Conservation (phyloP, 345 rosid species). For the Lepidium didymum region DNA sequence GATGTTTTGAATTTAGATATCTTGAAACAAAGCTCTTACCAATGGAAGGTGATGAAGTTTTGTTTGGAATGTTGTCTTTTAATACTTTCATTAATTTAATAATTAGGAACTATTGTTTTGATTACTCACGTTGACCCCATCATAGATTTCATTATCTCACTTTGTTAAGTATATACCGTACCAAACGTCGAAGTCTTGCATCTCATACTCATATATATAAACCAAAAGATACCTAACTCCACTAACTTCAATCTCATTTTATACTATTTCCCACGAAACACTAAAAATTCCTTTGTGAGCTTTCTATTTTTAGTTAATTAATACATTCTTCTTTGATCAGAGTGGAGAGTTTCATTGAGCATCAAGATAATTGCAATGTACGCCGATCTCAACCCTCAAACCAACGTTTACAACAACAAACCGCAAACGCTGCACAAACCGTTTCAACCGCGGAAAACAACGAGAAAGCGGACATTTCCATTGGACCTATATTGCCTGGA, state of each 20-base stretch:
- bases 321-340: conserved; percentile 31
- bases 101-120: conserved; percentile 6
- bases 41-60: conserved; percentile 14
- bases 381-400: conserved; percentile 43
- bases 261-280: not conserved
- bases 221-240: conserved; percentile 28
- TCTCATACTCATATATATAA: no score
- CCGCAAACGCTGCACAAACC: conserved; percentile 21
- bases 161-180: conserved; percentile 23
- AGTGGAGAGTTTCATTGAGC: conserved; percentile 98
- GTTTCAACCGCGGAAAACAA: conserved; percentile 46
- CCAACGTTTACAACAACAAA: conserved; percentile 33
- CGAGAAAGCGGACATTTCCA: conserved; percentile 41
- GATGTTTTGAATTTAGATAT: conserved; percentile 18
- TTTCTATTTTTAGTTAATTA: not conserved
- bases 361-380: conserved; percentile 82
- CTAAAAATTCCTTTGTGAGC: conserved; percentile 14
- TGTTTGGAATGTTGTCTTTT: conserved; percentile 9
- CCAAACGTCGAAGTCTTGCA: conserved; percentile 20
- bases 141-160: conserved; percentile 3
- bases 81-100: not conserved
- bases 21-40: no score
- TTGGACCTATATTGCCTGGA: conserved; percentile 32
- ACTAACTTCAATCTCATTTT: conserved; percentile 12
- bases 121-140: conserved; percentile 28